Evolutionary conservation across 768 basidiomycete species (phyloP).

Genomic region (Steccherinum ochraceum): DNA sequence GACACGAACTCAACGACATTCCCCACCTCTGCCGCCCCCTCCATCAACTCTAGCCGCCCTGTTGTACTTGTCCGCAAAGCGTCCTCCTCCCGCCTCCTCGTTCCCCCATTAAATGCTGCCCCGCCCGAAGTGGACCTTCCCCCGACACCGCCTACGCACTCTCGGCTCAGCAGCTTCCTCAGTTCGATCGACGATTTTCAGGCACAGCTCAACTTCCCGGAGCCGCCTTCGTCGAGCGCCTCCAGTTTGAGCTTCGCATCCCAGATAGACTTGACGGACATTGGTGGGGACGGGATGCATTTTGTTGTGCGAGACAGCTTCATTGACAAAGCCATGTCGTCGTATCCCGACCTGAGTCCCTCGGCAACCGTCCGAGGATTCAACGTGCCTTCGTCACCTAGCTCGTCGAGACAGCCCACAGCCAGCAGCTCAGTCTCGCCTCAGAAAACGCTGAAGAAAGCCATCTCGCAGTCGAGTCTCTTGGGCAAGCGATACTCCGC

Average conservation of each 20-base stretch:
- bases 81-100: slow-evolving; percentile 16
- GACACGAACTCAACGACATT: not conserved
- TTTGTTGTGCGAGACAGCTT: slow-evolving; percentile 17
- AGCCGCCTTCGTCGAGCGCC: slow-evolving; percentile 17
- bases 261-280: slow-evolving; percentile 11
- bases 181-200: slow-evolving; percentile 14
- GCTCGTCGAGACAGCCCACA: slow-evolving; percentile 6
- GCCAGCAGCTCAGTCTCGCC: slow-evolving; percentile 6
- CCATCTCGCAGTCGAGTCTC: slow-evolving; percentile 48
- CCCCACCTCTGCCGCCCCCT: not conserved
- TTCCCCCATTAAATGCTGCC: slow-evolving; percentile 17
- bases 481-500: slow-evolving; percentile 19
- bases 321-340: slow-evolving; percentile 7
- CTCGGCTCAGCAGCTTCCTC: slow-evolving; percentile 4
- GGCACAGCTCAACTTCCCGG: slow-evolving; percentile 2
- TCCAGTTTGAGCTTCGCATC: slow-evolving; percentile 22
- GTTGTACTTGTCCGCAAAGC: slow-evolving; percentile 21
- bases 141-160: slow-evolving; percentile 12
- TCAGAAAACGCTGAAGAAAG: slow-evolving; percentile 15
- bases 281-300: slow-evolving; percentile 13
- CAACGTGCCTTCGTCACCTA: not conserved
- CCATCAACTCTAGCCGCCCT: slow-evolving; percentile 7
- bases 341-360: slow-evolving; percentile 7
- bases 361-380: slow-evolving; percentile 5
- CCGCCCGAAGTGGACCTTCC: slow-evolving; percentile 19